phyloP scores from a whole-genome alignment of 106 monocot species.

The Dioscorea zingiberensis region DNA sequence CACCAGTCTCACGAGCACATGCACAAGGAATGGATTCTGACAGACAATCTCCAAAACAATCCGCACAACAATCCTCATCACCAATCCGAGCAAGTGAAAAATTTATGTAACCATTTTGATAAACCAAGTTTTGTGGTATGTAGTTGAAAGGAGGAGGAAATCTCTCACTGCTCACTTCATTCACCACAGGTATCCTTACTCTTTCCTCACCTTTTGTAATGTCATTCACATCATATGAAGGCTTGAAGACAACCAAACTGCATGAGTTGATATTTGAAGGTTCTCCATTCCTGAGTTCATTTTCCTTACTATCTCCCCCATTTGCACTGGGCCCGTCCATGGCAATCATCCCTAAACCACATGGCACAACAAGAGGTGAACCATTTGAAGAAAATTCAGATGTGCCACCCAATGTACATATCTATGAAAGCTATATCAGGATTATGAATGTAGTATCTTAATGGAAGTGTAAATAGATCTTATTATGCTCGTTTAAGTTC shows the following conservation, averaged over 20 bases:
- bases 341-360: no score
- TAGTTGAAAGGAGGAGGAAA: constrained; percentile 54
- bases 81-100: constrained; percentile 87
- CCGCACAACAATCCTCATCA: constrained; percentile 80
- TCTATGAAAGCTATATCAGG: no score
- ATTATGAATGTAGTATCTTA: no score
- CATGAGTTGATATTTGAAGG: constrained; percentile 4
- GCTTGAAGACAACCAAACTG: constrained; percentile 21
- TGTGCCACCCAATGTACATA: neutral
- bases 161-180: constrained; percentile 28
- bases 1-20: constrained; percentile 84
- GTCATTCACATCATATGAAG: constrained; percentile 56
- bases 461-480: no score
- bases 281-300: neutral
- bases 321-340: no score
- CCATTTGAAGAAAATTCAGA: neutral
- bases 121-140: constrained; percentile 53
- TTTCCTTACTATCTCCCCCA: neutral
- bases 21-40: constrained; percentile 59
- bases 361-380: neutral
- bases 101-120: constrained; percentile 70
- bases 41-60: constrained; percentile 74
- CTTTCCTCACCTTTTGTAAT: constrained; percentile 74
- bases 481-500: no score
- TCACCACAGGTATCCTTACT: constrained; percentile 43